These are phyloP conservation scores for Phytophthora nicotianae DNA, from an alignment of 352 stramenopile species.

Conservation along the genomic window DNA sequence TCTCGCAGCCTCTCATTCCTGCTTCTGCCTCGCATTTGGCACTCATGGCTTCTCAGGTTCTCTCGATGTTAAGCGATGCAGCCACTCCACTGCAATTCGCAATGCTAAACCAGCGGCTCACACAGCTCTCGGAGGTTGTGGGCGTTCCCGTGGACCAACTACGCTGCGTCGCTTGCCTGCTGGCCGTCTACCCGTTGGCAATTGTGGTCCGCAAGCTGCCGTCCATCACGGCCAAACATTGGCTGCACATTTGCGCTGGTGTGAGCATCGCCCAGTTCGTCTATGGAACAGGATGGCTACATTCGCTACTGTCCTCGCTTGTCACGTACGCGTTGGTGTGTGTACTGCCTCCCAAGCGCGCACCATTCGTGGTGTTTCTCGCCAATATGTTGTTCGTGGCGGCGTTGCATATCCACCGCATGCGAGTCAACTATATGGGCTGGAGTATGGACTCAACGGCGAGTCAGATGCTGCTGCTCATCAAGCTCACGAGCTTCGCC, in stretches of 20 bases:
- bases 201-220: conserved; percentile 90
- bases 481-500: conserved; percentile 97
- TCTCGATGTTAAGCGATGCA: conserved; percentile 31
- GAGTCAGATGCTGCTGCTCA: conserved; percentile 94
- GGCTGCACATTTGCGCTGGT: conserved; percentile 91
- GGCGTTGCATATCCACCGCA: conserved; percentile 93
- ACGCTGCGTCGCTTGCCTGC: conserved; percentile 88
- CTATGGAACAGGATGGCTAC: conserved; percentile 92
- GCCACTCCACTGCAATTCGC: conserved; percentile 62
- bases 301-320: conserved; percentile 92
- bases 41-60: conserved; percentile 20
- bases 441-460: conserved; percentile 88
- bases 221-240: conserved; percentile 85
- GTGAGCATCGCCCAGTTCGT: conserved; percentile 96
- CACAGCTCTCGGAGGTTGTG: conserved; percentile 33
- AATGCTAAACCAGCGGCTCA: conserved; percentile 53
- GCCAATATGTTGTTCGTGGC: conserved; percentile 94
- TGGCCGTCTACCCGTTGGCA: conserved; percentile 93
- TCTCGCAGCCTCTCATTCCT: conserved; percentile 30
- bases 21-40: conserved; percentile 10
- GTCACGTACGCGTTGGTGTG: conserved; percentile 88
- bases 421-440: conserved; percentile 96
- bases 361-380: conserved; percentile 89
- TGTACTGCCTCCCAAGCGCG: conserved; percentile 47
- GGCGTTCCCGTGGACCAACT: conserved; percentile 68